Conservation (phyloP, 2,329 filamentous ascomycete species). For the Apiospora aurea region DNA sequence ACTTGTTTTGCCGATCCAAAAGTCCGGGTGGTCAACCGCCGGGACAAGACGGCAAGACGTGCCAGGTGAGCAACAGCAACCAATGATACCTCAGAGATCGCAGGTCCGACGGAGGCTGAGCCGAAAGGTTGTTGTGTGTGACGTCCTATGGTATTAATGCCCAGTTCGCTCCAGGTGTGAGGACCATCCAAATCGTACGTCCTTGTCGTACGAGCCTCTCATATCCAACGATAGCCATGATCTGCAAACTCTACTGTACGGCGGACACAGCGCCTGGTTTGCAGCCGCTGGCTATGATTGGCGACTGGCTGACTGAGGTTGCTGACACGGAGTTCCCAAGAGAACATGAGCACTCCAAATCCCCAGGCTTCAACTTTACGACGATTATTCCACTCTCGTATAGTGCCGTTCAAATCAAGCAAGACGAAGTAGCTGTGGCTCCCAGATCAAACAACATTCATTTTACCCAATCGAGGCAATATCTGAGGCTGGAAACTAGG, state of each 20-base stretch:
- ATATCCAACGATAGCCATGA: neutral
- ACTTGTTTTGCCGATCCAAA: neutral
- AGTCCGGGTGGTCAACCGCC: neutral
- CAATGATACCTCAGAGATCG: neutral
- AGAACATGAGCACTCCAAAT: too few species aligned
- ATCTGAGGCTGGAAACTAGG: too few species aligned
- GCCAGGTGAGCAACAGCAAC: neutral
- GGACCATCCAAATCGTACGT: neutral
- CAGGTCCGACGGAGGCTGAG: neutral
- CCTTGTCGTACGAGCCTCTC: neutral
- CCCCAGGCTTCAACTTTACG: too few species aligned
- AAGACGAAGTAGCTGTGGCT: too few species aligned
- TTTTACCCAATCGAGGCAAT: too few species aligned
- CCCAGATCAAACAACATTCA: too few species aligned
- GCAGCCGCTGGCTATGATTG: neutral
- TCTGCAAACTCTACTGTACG: neutral
- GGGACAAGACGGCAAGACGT: neutral
- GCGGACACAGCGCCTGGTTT: neutral
- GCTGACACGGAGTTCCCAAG: too few species aligned
- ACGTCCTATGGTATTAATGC: too few species aligned
- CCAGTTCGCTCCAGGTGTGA: neutral
- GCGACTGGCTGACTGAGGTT: too few species aligned
- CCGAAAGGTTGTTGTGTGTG: too few species aligned
- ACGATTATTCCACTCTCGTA: too few species aligned
- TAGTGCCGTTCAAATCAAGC: too few species aligned